These are phyloP conservation scores for Torulaspora quercuum DNA, from an alignment of 805 yeast genomes.

Conservation along the genomic window DNA sequence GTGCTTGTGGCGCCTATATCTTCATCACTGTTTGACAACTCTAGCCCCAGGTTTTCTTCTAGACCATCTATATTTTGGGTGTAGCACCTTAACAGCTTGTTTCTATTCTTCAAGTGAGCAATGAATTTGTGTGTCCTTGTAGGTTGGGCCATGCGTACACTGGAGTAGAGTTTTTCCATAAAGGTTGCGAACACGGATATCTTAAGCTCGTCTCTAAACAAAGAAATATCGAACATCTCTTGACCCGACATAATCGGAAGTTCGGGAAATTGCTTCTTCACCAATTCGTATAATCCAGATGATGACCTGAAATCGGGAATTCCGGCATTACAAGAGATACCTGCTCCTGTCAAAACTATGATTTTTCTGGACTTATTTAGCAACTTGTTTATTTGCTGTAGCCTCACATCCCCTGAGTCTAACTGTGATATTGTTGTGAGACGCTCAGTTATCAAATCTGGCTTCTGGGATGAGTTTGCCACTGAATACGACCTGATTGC, in stretches of 20 bases:
- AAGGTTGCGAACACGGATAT: slow-evolving; percentile 78
- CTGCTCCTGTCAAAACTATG: slow-evolving; percentile 89
- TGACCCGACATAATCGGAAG: slow-evolving; percentile 68
- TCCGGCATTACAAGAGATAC: slow-evolving; percentile 94
- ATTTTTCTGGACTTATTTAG: slow-evolving; percentile 42
- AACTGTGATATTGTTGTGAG: slow-evolving; percentile 18
- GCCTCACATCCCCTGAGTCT: slow-evolving; percentile 14
- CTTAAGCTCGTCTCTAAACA: slow-evolving; percentile 66
- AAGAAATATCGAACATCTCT: slow-evolving; percentile 83
- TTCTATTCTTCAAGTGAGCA: slow-evolving; percentile 51
- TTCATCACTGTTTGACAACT: slow-evolving; percentile 48
- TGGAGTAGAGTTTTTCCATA: slow-evolving; percentile 73
- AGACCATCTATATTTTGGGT: slow-evolving; percentile 94
- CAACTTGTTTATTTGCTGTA: slow-evolving; percentile 29
- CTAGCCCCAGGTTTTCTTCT: slow-evolving; percentile 63
- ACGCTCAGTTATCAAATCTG: slow-evolving; percentile 20
- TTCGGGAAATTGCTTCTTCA: slow-evolving; percentile 58
- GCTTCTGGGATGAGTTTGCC: slow-evolving; percentile 7
- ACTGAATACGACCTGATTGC: slow-evolving; percentile 12
- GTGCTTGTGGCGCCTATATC: slow-evolving; percentile 24
- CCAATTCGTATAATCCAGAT: slow-evolving; percentile 76
- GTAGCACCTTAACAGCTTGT: slow-evolving; percentile 76
- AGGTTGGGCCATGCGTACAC: slow-evolving; percentile 65
- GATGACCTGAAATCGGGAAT: slow-evolving; percentile 91
- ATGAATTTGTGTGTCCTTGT: slow-evolving; percentile 83